These are phyloP conservation scores for Parasarocladium wereldwijsianum DNA, from an alignment of 2,329 filamentous ascomycete species.

Conservation along the genomic window DNA sequence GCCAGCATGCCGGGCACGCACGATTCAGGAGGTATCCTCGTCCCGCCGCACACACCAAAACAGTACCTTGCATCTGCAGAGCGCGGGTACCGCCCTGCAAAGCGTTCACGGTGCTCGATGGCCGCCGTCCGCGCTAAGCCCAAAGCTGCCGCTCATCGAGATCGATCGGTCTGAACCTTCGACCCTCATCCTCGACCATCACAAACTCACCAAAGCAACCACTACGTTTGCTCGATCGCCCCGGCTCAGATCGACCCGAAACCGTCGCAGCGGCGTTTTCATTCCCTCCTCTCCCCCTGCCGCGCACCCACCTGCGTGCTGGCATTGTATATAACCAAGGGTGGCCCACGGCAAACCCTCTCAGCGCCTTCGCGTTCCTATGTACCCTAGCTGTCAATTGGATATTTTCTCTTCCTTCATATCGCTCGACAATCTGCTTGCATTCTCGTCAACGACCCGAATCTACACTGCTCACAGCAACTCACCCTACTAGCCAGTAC, in stretches of 20 bases:
- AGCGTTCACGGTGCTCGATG: no score
- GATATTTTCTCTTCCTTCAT: neutral
- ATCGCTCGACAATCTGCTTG: neutral
- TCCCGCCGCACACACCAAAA: no score
- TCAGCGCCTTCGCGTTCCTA: neutral
- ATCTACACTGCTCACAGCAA: no score
- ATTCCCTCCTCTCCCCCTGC: no score
- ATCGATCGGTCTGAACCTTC: conserved; percentile 3
- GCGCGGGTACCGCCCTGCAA: no score
- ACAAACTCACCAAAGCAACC: conserved; percentile 1
- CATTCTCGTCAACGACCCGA: neutral
- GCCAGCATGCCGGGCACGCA: no score
- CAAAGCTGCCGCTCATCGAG: conserved; percentile 3
- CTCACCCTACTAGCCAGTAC: neutral
- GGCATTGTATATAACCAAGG: conserved; percentile 2
- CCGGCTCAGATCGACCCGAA: conserved; percentile 4
- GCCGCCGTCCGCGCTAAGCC: no score
- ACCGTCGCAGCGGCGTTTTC: conserved; percentile 2
- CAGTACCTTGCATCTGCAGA: no score
- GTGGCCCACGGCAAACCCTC: neutral
- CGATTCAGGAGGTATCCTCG: no score
- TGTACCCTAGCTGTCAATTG: no score
- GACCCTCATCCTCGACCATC: neutral
- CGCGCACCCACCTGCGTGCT: neutral
- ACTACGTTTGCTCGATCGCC: neutral